phyloP scores from a whole-genome alignment of 805 yeast species.

The Ogataea salicorniae region DNA sequence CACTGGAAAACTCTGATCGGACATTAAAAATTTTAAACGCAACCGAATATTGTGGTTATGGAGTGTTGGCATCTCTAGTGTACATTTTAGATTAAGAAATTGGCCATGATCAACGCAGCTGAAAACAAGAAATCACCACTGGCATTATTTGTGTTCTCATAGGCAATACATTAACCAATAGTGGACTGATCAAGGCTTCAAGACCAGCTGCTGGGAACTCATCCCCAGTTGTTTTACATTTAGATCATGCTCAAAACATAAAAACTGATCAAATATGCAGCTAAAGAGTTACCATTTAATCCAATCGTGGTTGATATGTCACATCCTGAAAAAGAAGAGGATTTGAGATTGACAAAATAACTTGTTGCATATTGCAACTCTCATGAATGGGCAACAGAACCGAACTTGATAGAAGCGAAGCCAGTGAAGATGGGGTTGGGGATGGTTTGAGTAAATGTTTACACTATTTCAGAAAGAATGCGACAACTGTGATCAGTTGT shows the following conservation, averaged over 20 bases:
- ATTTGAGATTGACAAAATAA: constrained; percentile 25
- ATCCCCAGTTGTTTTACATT: constrained; percentile 34
- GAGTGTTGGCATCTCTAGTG: constrained; percentile 32
- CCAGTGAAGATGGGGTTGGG: constrained; percentile 34
- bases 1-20: constrained; percentile 22
- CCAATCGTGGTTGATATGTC: constrained; percentile 38
- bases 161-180: constrained; percentile 33
- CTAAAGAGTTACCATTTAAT: constrained; percentile 32
- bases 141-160: constrained; percentile 33
- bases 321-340: constrained; percentile 32
- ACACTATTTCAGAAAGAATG: constrained; percentile 20
- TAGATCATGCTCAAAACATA: constrained; percentile 33
- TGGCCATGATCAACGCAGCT: constrained; percentile 33
- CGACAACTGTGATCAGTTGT: constrained; percentile 24
- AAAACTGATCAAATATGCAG: constrained; percentile 26
- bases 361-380: constrained; percentile 27
- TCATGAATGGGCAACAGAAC: constrained; percentile 33
- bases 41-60: constrained; percentile 30
- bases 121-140: constrained; percentile 31
- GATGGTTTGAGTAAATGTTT: constrained; percentile 23
- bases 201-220: constrained; percentile 22
- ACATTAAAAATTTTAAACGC: constrained; percentile 27
- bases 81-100: constrained; percentile 32
- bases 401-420: constrained; percentile 36
- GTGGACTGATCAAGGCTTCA: constrained; percentile 26